Conservation (phyloP, 2,329 filamentous ascomycete species). For the Aspergillus vadensis region DNA sequence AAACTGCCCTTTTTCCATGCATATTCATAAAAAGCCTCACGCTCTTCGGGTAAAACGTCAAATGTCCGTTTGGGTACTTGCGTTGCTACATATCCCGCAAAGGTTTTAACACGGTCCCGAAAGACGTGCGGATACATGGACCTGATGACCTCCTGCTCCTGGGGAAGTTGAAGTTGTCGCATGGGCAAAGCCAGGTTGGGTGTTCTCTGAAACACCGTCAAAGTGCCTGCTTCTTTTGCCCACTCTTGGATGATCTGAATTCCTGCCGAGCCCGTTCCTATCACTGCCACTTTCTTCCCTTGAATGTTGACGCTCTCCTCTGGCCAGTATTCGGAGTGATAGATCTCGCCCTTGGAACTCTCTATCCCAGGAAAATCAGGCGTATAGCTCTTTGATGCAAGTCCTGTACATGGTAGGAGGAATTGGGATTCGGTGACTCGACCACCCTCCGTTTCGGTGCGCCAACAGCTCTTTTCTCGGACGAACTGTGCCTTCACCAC, state of each 20-base stretch:
- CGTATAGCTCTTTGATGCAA: conserved; percentile 46
- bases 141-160: conserved; percentile 52
- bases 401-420: conserved; percentile 51
- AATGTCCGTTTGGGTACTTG: conserved; percentile 56
- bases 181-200: conserved; percentile 67
- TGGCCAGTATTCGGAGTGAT: conserved; percentile 61
- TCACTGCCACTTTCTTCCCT: conserved; percentile 54
- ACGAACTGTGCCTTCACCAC: conserved; percentile 48
- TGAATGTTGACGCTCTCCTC: conserved; percentile 47
- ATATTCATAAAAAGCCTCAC: conserved; percentile 52
- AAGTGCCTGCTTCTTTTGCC: conserved; percentile 53
- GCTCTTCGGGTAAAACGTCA: conserved; percentile 51
- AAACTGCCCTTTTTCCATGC: conserved; percentile 59
- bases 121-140: conserved; percentile 53
- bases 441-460: conserved; percentile 46
- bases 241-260: conserved; percentile 61
- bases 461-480: conserved; percentile 43
- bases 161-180: conserved; percentile 52
- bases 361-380: conserved; percentile 43
- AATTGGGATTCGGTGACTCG: conserved; percentile 42
- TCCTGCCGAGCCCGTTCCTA: conserved; percentile 58
- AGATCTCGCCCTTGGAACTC: conserved; percentile 53
- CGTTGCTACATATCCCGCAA: conserved; percentile 58
- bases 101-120: conserved; percentile 52
- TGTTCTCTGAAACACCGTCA: conserved; percentile 63